A percentile compares a stretch with the other conserved stretches of the same genome.
These are phyloP conservation scores for Phallus indusiatus DNA, from an alignment of 768 basidiomycete genomes.

Conservation along the genomic window DNA sequence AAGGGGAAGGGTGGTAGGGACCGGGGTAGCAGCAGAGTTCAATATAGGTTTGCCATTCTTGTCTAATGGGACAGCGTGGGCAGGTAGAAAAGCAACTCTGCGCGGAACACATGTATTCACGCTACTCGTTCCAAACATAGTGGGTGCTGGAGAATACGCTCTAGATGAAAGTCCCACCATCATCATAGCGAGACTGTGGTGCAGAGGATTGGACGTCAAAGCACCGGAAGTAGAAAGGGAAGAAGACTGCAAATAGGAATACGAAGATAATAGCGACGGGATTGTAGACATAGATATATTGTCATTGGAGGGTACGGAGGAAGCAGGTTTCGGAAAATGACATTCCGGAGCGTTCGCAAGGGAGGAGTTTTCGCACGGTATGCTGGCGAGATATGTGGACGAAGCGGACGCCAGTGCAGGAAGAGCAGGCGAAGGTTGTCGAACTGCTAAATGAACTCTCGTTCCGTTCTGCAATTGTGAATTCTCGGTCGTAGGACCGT, in stretches of 20 bases:
- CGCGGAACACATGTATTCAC: slow-evolving; percentile 47
- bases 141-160: slow-evolving; percentile 62
- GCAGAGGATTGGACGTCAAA: slow-evolving; percentile 44
- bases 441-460: slow-evolving; percentile 27
- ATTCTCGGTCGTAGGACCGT: slow-evolving; percentile 15
- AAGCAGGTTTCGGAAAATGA: slow-evolving; percentile 47
- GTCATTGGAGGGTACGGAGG: slow-evolving; percentile 17
- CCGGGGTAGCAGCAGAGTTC: slow-evolving; percentile 12
- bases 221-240: slow-evolving; percentile 48
- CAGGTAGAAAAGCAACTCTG: slow-evolving; percentile 52
- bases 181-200: slow-evolving; percentile 71
- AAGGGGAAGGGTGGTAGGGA: slow-evolving; percentile 20
- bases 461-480: background rate
- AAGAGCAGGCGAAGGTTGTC: slow-evolving; percentile 35
- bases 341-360: slow-evolving; percentile 56
- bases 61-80: slow-evolving; percentile 40
- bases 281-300: slow-evolving; percentile 28
- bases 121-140: slow-evolving; percentile 48
- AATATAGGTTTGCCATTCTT: slow-evolving; percentile 6
- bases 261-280: slow-evolving; percentile 67
- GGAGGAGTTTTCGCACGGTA: slow-evolving; percentile 67
- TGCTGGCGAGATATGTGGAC: slow-evolving; percentile 61
- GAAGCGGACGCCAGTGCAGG: slow-evolving; percentile 34
- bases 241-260: slow-evolving; percentile 37
- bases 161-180: slow-evolving; percentile 42